A percentile compares a stretch with the other conserved stretches of the same genome.
phyloP scores from a whole-genome alignment of 179 eudicot species.

The Patellifolia procumbens region DNA sequence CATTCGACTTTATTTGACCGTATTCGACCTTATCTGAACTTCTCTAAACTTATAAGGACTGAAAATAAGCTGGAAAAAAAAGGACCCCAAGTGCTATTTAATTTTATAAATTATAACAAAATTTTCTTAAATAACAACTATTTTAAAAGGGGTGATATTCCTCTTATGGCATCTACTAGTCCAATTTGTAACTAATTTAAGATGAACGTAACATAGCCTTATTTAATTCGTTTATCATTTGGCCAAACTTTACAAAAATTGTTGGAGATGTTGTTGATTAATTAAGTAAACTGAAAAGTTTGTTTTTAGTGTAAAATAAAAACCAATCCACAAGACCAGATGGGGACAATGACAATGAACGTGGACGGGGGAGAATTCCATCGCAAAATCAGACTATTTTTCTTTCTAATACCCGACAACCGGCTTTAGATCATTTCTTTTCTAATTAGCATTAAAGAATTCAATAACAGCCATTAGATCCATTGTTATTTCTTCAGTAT shows the following conservation, averaged over 20 bases:
- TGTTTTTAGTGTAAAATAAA: not conserved
- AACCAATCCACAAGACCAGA: constrained; percentile 16
- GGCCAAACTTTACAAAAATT: not conserved
- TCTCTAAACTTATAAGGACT: too few relatives aligned
- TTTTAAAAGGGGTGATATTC: too few relatives aligned
- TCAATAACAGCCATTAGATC: not conserved
- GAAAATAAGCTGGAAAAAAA: too few relatives aligned
- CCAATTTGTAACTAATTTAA: too few relatives aligned
- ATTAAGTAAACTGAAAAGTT: not conserved
- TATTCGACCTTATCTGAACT: too few relatives aligned
- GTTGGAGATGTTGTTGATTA: not conserved
- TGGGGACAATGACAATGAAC: constrained; percentile 33
- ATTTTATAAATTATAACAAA: too few relatives aligned
- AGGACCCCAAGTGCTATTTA: too few relatives aligned
- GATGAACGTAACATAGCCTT: too few relatives aligned
- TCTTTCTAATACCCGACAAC: constrained; percentile 29
- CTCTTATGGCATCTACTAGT: too few relatives aligned
- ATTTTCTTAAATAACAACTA: too few relatives aligned
- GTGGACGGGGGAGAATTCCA: constrained; percentile 20
- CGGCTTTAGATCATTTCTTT: not conserved
- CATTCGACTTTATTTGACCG: too few relatives aligned
- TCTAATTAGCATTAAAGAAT: not conserved
- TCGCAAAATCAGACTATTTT: constrained; percentile 18
- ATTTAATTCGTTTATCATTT: not conserved
- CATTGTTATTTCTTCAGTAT: not conserved